Evolutionary conservation across 257 asterid species (phyloP), one percentile per base, ranked within the genome.

Genomic region (Anisodus acutangulus): DNA sequence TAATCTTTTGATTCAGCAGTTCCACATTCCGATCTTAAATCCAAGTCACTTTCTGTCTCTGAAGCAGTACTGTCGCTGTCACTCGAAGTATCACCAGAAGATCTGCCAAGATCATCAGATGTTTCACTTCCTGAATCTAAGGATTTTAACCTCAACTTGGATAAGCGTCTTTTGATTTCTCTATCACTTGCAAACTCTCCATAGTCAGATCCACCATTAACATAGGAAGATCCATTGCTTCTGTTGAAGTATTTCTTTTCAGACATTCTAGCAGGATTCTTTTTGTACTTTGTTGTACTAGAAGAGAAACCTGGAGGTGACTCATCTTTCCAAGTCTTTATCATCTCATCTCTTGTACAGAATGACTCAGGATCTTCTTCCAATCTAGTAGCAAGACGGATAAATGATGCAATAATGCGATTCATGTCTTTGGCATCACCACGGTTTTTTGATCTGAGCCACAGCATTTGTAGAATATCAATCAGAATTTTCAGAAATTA

Each of bases 111-210:
- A 83, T 92, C 98, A 87, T 95, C 94, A 74, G 98, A 91, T 85
- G 98, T 92, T 86, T 92, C 98, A 88, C 98, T 96, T 74, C 88
- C 97, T 0, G 98, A 93, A 86, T 90, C 94, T 89, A 95, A 79
- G 81, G 96, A 87, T 79, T 93, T 92, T 88, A 91, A 93, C 83
- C 94, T 92, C 83, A 97, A 86, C 89, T 91, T 95, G 87, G 98
- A 97, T 83, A 95, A 89, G 66, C 95, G 91, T 89, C 91, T 93
- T 85, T 92, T 88, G 87, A 95, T 94, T 92, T 97, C 99, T 74
- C 97, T 91, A 74, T 97, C 99, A 78, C 98, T 93, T 63, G 95
- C 92, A 91, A 89, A 89, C 84, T 95, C 99, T 81, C 94, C 96
- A 87, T 86, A 88, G 82, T 97, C 98, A 78, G 88, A 88, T 83